These are phyloP conservation scores for Aspergillus latus DNA, from an alignment of 2,329 filamentous ascomycete genomes.

Conservation along the genomic window DNA sequence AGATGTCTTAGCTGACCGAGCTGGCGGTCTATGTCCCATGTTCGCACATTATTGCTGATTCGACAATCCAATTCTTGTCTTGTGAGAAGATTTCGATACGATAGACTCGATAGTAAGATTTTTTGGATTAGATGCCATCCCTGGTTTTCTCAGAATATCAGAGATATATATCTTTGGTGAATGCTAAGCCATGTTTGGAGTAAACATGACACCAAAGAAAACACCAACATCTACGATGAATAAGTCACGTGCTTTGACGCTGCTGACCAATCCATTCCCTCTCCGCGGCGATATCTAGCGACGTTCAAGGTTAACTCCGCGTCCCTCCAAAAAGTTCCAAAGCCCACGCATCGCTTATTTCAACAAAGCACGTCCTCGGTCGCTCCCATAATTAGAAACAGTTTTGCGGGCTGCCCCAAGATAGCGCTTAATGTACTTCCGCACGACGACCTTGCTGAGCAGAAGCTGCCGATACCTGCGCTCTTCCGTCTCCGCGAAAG, in stretches of 20 bases:
- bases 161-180: too few relatives aligned
- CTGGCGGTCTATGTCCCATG: too few relatives aligned
- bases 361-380: neutral
- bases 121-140: neutral
- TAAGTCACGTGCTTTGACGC: neutral
- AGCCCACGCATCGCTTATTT: neutral
- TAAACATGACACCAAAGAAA: too few relatives aligned
- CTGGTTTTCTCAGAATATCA: too few relatives aligned
- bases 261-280: conserved; percentile 1
- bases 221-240: neutral
- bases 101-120: neutral
- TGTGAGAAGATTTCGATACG: neutral
- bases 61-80: too few relatives aligned
- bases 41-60: too few relatives aligned
- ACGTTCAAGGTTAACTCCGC: conserved; percentile 1
- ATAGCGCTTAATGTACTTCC: conserved; percentile 40
- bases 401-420: neutral
- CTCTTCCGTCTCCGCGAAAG: conserved; percentile 26
- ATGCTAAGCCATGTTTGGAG: too few relatives aligned
- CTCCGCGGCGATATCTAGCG: neutral
- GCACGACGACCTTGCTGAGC: conserved; percentile 36
- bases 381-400: neutral
- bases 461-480: conserved; percentile 43
- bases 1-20: too few relatives aligned
- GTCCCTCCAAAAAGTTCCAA: neutral